Base-by-base conservation (phyloP, 495 filamentous ascomycete genomes). In the Ascodesmis nigricans region DNA sequence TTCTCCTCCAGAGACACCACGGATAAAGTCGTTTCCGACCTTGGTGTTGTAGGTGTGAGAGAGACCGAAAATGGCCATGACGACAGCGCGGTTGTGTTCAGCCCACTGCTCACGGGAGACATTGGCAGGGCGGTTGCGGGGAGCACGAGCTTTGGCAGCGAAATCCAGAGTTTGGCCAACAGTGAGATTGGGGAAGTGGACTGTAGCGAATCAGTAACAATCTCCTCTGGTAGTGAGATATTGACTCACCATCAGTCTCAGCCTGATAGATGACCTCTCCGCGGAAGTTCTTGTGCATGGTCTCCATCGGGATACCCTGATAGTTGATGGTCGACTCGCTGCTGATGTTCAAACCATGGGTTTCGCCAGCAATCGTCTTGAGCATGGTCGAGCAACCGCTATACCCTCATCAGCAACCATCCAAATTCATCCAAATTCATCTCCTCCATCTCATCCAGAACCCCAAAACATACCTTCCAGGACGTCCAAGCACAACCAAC, bases 191-290 rank as follows among this genome's bases (percentile, higher is more conserved):
- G 79, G 78, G 48, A 82, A 82, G 55, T 84, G 76, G 2, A 76
- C 66, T 33, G 15, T n/a, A 6, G 3, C 23, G n/a, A n/a, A n/a
- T 25, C n/a, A 25, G 23, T 6, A 25, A 25, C 6, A 25, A 25
- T 60, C 43, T 75, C 69, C 16, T 64, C 60, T 28, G 3, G 8
- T 11, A 17, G n/a, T 25, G 10, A 6, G 31, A 9, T 9, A 8
- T 21, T 10, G n/a, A 10, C 3, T 20, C 19, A 33, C 31, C 46
- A 46, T 90, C 79, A 9, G 68, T 66, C 53, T 83, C 79, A 20
- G 76, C 74, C 26, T 73, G 75, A 49, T 81, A 82, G 47, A 83
- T 79, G 46, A 68, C 72, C 53, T 83, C 76, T 34, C 78, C 78
- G 23, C 74, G 69, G 40, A 78, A 78, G 14, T 65, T 59, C 8